Evolutionary conservation across 2,329 filamentous ascomycete species (phyloP).

Genomic region (Pestalotiopsis fici): DNA sequence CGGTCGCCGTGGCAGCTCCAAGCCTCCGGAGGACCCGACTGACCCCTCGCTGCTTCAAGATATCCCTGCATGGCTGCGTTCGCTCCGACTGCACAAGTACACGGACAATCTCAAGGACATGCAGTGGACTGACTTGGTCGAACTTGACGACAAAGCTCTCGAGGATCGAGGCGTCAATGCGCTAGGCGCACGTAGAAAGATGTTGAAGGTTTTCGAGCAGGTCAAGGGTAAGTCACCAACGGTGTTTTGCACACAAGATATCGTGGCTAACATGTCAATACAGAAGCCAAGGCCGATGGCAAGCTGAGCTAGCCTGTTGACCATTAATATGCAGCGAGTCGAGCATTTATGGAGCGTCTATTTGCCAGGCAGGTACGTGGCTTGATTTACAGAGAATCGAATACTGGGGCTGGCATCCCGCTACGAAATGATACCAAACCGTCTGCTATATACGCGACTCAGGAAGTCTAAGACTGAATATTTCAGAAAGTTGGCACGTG

Average conservation of each 20-base stretch:
- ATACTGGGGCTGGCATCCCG: slow-evolving; percentile 5
- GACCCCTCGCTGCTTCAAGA: slow-evolving; percentile 89
- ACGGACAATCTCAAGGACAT: slow-evolving; percentile 97
- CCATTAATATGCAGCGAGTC: slow-evolving; percentile 16
- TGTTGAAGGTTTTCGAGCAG: slow-evolving; percentile 99
- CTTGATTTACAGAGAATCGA: neutral
- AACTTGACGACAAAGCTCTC: slow-evolving; percentile 88
- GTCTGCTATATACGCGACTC: slow-evolving; percentile 4
- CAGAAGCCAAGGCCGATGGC: slow-evolving; percentile 74
- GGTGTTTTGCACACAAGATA: neutral
- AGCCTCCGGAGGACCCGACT: slow-evolving; percentile 96
- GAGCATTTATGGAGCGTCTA: slow-evolving; percentile 8
- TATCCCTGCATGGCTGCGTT: slow-evolving; percentile 94
- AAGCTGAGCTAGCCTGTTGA: slow-evolving; percentile 55
- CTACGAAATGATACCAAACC: neutral
- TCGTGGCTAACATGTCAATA: slow-evolving; percentile 25
- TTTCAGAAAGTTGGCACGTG: neutral
- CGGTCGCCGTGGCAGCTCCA: slow-evolving; percentile 89
- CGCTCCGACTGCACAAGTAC: slow-evolving; percentile 95
- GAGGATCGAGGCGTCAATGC: slow-evolving; percentile 95
- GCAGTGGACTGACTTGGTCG: slow-evolving; percentile 91
- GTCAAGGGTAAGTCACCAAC: slow-evolving; percentile 66
- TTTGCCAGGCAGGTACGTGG: slow-evolving; percentile 7
- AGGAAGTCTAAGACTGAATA: neutral
- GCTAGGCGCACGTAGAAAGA: slow-evolving; percentile 90